Evolutionary conservation across 225 moss, liverwort and hornwort genomes (phyloP).

Genomic region (Pseudisothecium myosuroides): DNA sequence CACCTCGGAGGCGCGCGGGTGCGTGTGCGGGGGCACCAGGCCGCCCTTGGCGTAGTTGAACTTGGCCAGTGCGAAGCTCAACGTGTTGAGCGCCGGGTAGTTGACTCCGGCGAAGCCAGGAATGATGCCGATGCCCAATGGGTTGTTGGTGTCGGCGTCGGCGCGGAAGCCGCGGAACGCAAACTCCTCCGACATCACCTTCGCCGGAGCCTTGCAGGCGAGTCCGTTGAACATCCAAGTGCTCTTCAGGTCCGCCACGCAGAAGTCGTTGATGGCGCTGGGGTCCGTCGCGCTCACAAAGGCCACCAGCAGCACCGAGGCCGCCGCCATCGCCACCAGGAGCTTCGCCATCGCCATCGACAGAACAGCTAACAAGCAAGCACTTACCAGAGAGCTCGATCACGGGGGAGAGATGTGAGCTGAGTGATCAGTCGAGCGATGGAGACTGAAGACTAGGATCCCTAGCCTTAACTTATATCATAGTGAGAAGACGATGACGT

Average conservation of each 20-base stretch:
- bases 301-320: neutral
- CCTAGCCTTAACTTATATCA: neutral
- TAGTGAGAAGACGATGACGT: neutral
- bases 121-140: slow-evolving; percentile 3
- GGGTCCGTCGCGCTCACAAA: neutral
- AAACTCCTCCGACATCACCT: neutral
- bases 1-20: neutral
- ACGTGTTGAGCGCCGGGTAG: slow-evolving; percentile 7
- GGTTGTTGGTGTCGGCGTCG: neutral
- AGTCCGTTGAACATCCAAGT: neutral
- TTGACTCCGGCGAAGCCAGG: slow-evolving; percentile 6
- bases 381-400: neutral
- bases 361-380: neutral
- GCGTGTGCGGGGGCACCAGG: slow-evolving; percentile 10
- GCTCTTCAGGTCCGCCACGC: slow-evolving; percentile 12
- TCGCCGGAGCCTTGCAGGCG: neutral
- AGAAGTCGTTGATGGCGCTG: slow-evolving; percentile 9
- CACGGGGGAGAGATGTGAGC: neutral
- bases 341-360: neutral
- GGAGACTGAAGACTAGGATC: neutral
- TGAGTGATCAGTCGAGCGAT: neutral
- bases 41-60: slow-evolving; percentile 18
- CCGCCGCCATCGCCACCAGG: neutral
- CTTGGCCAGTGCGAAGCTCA: neutral
- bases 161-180: neutral